Evolutionary conservation across 352 stramenopile genomes (phyloP).

Genomic region (Thalassiosira exigua): DNA sequence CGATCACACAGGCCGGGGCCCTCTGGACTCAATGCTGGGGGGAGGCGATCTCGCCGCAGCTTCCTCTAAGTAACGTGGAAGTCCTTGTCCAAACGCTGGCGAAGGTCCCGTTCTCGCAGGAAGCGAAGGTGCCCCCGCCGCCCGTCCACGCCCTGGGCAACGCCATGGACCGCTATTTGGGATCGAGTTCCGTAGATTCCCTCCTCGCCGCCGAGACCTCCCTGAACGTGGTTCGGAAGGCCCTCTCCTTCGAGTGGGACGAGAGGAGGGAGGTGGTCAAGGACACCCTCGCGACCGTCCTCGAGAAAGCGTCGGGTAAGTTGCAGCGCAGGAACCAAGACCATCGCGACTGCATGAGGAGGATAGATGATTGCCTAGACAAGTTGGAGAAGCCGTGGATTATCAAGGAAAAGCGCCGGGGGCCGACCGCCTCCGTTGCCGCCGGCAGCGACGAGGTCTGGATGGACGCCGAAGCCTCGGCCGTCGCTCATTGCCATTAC

Average conservation of each 20-base stretch:
- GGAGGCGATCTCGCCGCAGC: slow-evolving; percentile 23
- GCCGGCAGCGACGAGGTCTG: too few relatives aligned
- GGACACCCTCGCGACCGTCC: slow-evolving; percentile 78
- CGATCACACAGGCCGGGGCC: slow-evolving; percentile 17
- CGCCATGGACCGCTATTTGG: slow-evolving; percentile 27
- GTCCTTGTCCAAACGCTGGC: slow-evolving; percentile 36
- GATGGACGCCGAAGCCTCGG: neutral
- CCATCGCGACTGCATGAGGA: slow-evolving; percentile 76
- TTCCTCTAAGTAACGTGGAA: slow-evolving; percentile 21
- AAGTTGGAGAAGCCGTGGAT: slow-evolving; percentile 86
- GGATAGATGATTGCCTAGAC: slow-evolving; percentile 75
- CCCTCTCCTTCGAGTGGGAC: slow-evolving; percentile 79
- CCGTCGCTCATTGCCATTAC: slow-evolving; percentile 28
- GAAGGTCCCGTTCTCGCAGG: slow-evolving; percentile 32
- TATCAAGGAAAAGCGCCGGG: too few relatives aligned
- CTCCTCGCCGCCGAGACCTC: slow-evolving; percentile 35
- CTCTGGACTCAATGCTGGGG: slow-evolving; percentile 41
- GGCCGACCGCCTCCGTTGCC: too few relatives aligned
- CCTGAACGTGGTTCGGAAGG: slow-evolving; percentile 36
- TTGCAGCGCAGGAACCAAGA: slow-evolving; percentile 70
- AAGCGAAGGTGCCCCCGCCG: slow-evolving; percentile 23
- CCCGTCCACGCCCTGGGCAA: slow-evolving; percentile 26
- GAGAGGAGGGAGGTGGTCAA: slow-evolving; percentile 79
- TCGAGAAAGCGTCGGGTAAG: slow-evolving; percentile 70
- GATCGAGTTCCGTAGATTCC: slow-evolving; percentile 10